Evolutionary conservation across 768 basidiomycete genomes (phyloP).

Genomic region (Pulveroboletus sp.): DNA sequence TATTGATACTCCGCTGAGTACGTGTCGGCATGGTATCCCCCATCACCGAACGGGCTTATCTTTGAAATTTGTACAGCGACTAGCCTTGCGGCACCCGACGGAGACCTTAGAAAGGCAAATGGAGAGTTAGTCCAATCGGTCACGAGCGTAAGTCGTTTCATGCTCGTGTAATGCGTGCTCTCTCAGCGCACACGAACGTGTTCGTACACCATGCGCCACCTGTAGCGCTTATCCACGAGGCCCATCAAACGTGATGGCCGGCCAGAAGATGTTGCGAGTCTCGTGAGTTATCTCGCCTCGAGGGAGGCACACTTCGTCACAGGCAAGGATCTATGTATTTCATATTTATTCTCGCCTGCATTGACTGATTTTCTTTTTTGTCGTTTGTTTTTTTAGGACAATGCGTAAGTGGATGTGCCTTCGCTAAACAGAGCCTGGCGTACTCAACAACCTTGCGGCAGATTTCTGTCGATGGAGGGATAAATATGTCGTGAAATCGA

Average conservation of each 20-base stretch:
- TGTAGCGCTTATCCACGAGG: neutral
- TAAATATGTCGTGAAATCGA: slow-evolving; percentile 3
- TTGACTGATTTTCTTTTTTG: neutral
- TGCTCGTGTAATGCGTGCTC: neutral
- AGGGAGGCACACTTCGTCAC: slow-evolving; percentile 36
- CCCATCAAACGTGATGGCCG: slow-evolving; percentile 17
- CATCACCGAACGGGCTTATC: neutral
- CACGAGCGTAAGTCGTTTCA: neutral
- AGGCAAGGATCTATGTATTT: slow-evolving; percentile 15
- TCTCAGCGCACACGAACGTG: neutral
- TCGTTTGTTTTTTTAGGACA: slow-evolving; percentile 13
- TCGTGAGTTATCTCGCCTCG: slow-evolving; percentile 35
- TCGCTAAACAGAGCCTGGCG: neutral
- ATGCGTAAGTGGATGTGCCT: slow-evolving; percentile 16
- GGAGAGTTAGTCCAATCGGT: neutral
- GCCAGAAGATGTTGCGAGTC: slow-evolving; percentile 33
- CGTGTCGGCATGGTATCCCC: neutral
- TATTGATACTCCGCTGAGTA: slow-evolving; percentile 31
- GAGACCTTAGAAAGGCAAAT: neutral
- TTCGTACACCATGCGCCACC: neutral
- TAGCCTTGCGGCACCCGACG: neutral
- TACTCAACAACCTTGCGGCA: slow-evolving; percentile 1
- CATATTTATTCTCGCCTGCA: neutral
- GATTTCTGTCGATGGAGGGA: slow-evolving; percentile 19
- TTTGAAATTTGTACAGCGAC: neutral